Evolutionary conservation across 768 basidiomycete species (phyloP), one percentile per base, ranked within the genome.

Genomic region (Leucocoprinus sp.): DNA sequence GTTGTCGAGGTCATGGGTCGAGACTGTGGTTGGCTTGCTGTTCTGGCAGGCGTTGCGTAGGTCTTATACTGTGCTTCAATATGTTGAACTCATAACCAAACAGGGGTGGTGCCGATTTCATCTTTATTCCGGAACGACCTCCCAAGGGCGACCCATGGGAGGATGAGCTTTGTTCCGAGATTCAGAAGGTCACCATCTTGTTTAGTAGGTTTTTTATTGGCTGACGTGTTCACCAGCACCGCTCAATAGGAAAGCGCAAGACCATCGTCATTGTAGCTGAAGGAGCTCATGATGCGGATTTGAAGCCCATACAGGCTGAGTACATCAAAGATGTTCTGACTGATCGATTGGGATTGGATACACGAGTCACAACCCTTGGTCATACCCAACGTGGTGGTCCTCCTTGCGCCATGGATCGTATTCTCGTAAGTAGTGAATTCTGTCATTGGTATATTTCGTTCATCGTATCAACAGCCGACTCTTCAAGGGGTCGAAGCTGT

Each of bases 1-100:
- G 93, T 99, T 33, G 74, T 99, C 31, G 96, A 98, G 64, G 96
- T 98, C 43, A 99, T 98, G 96, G 96, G 96, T n/a, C 71, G 95
- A 45, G 90, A 98, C 60, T 98, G 96, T 63, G 96, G 96, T n/a
- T 99, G 96, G 96, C 71, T 98, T 14, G 93, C 96, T 2, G 70
- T 98, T 18, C 73, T 93, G 57, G 96, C 93, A 8, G 93, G 87
- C 50, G 84, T 97, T 40, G 88, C 87, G 83, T 87, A 56, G 48
- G 78, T 67, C 5, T 5, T 36, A 26, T 19, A 4, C 11, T 38
- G 42, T 22, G 15, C 21, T 38, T 14, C 19, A 12, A 12, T 9
- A 34, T 22, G 5, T 33, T 42, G 33, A 49, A 38, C 23, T 40
- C 21, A 46, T 38, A 14, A 27, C 3, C 31, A 31, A 31, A 27